Conservation (phyloP, 495 filamentous ascomycete species). For the Penicillium diatomitis region DNA sequence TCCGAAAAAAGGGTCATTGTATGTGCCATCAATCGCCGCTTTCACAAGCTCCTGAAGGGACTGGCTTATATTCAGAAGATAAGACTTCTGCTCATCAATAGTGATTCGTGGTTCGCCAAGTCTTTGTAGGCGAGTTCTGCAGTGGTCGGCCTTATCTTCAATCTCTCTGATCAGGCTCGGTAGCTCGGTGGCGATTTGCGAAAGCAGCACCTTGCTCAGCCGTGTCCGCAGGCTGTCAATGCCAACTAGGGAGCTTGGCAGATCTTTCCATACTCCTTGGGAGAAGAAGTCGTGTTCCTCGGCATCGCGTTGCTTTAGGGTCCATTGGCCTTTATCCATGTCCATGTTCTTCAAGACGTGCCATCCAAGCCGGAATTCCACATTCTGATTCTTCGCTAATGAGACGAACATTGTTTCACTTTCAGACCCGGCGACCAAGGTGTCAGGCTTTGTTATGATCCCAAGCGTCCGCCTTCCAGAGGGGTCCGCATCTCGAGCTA, state of each 20-base stretch:
- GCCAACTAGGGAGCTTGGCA: slow-evolving; percentile 34
- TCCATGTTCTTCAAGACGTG: slow-evolving; percentile 41
- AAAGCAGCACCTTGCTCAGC: slow-evolving; percentile 48
- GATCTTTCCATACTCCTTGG: slow-evolving; percentile 38
- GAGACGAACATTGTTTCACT: slow-evolving; percentile 42
- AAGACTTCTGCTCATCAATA: slow-evolving; percentile 39
- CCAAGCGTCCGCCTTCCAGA: slow-evolving; percentile 37
- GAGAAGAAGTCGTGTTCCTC: slow-evolving; percentile 33
- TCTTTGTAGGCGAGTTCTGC: slow-evolving; percentile 8
- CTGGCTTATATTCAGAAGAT: slow-evolving; percentile 45
- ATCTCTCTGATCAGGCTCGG: slow-evolving; percentile 53
- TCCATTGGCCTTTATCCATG: slow-evolving; percentile 28
- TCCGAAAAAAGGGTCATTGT: slow-evolving; percentile 48
- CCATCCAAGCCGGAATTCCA: slow-evolving; percentile 39
- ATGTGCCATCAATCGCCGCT: slow-evolving; percentile 46
- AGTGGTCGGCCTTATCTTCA: slow-evolving; percentile 16
- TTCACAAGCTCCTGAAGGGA: slow-evolving; percentile 40
- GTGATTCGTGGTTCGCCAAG: slow-evolving; percentile 43
- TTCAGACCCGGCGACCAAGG: slow-evolving; percentile 15
- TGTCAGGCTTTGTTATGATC: slow-evolving; percentile 41
- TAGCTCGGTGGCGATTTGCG: slow-evolving; percentile 47
- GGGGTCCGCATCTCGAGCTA: slow-evolving; percentile 3
- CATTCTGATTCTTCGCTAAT: slow-evolving; percentile 42
- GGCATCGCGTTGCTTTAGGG: slow-evolving; percentile 24
- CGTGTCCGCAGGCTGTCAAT: slow-evolving; percentile 39